A percentile compares a stretch with the other conserved stretches of the same genome.
Conservation (phyloP, 345 rosid genomes). For the Raphanus sativus region DNA sequence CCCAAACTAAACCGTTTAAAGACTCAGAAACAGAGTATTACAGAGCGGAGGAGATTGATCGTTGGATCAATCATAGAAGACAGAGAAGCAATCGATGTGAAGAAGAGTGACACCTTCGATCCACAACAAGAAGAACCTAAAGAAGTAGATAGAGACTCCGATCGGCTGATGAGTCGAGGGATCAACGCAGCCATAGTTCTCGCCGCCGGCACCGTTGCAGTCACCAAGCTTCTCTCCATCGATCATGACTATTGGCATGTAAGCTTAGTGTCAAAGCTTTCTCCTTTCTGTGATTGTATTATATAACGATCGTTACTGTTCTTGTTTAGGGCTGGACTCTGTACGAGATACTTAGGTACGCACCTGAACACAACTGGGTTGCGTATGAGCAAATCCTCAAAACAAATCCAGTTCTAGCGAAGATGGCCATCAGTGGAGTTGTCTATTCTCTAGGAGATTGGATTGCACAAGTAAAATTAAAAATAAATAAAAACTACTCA, state of each 20-base stretch:
- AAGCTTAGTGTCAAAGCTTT: constrained; percentile 41
- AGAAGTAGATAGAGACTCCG: constrained; percentile 25
- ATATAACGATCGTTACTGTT: neutral
- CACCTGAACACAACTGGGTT: constrained; percentile 87
- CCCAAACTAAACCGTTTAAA: constrained; percentile 15
- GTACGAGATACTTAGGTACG: constrained; percentile 76
- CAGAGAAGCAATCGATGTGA: constrained; percentile 45
- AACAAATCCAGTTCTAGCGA: constrained; percentile 83
- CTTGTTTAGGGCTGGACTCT: constrained; percentile 86
- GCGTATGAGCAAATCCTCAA: constrained; percentile 90
- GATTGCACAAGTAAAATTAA: constrained; percentile 76
- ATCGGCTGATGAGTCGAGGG: constrained; percentile 51
- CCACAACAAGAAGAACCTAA: constrained; percentile 24
- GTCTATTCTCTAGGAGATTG: constrained; percentile 89
- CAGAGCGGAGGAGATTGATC: constrained; percentile 41
- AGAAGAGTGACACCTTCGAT: constrained; percentile 31
- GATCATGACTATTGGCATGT: constrained; percentile 98
- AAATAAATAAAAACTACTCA: neutral
- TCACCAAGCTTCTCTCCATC: constrained; percentile 67
- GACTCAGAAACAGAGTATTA: constrained; percentile 14
- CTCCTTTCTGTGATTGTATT: constrained; percentile 1
- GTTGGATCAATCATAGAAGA: constrained; percentile 56
- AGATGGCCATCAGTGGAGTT: constrained; percentile 92
- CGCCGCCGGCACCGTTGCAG: constrained; percentile 74
- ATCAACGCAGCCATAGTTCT: constrained; percentile 80